Evolutionary conservation across 2,329 filamentous ascomycete genomes (phyloP), one percentile per base, ranked within the genome.

Genomic region (Graphilbum sp.): DNA sequence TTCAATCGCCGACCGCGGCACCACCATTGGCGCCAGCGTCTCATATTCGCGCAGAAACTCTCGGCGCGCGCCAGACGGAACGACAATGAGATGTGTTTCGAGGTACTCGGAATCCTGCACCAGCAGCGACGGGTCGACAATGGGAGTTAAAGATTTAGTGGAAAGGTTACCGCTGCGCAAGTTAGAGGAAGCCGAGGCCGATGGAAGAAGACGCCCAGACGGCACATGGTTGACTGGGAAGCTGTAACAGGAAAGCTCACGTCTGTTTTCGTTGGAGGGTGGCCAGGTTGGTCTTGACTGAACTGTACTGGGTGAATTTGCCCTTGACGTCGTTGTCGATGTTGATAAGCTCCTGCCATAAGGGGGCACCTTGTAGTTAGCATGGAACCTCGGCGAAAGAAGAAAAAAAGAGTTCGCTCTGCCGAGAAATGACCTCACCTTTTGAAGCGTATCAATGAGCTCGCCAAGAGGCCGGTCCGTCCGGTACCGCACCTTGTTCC

Each of bases 401-500:
- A 23, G 29, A 12, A 4, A 33, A 12, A 24, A n/a, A 33, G 30
- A 19, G 10, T 27, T 18, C 19, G 16, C 18, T 17, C 4, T 7
- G n/a, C 5, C 13, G 30, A 18, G 11, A 32, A 6, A 19, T 6
- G 7, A 4, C 3, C 16, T 29, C 21, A 84, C 84, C 74, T 93
- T 95, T 54, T 93, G 85, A 41, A 98, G 63, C 31, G 77, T 78
- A 56, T 86, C 81, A 49, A 95, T 79, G 42, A 96, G 67, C 54
- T 96, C 88, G 40, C 75, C 71, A 43, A 98, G 72, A 36, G 88
- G 74, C 57, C 88, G 92, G 59, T 98, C 90, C 45, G 83, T 79
- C 51, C 90, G 78, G 60, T 96, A 98, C 56, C 94, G 90, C 60
- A 93, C 84, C 60, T 90, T 95, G 64, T 96, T 96, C 90, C 90